These are phyloP conservation scores for Venustampulla echinocandica DNA, from an alignment of 495 filamentous ascomycete species.

Conservation along the genomic window DNA sequence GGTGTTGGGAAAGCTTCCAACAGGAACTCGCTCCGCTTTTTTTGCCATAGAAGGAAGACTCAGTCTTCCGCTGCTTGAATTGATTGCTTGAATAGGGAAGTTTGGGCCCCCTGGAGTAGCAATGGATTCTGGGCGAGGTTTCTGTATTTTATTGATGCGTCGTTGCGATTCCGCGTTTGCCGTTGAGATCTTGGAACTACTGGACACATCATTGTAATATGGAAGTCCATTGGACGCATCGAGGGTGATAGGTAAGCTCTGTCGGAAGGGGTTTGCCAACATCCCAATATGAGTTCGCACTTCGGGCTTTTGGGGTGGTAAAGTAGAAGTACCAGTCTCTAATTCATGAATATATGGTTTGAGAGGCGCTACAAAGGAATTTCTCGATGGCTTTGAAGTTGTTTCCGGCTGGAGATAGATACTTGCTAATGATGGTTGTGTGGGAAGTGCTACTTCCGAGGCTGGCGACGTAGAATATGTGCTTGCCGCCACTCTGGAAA, in stretches of 20 bases:
- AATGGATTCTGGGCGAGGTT: not conserved
- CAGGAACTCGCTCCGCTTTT: constrained; percentile 13
- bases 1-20: constrained; percentile 15
- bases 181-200: not conserved
- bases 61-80: constrained; percentile 2
- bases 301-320: not conserved
- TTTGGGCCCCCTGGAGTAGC: not conserved
- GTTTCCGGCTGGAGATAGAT: too few species aligned
- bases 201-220: not conserved
- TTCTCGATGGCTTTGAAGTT: not conserved
- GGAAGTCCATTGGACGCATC: not conserved
- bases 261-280: not conserved
- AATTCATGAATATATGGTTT: not conserved
- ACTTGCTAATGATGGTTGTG: not conserved
- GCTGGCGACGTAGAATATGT: constrained; percentile 2
- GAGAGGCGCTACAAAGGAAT: not conserved
- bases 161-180: not conserved
- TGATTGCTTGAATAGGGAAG: constrained; percentile 12
- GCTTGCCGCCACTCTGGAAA: constrained; percentile 9
- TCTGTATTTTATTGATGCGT: not conserved
- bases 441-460: not conserved
- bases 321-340: not conserved
- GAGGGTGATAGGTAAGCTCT: not conserved
- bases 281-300: not conserved
- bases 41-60: constrained; percentile 9